Evolutionary conservation across 2,329 filamentous ascomycete species (phyloP), one percentile per base, ranked within the genome.

Genomic region (Botrytis porri): DNA sequence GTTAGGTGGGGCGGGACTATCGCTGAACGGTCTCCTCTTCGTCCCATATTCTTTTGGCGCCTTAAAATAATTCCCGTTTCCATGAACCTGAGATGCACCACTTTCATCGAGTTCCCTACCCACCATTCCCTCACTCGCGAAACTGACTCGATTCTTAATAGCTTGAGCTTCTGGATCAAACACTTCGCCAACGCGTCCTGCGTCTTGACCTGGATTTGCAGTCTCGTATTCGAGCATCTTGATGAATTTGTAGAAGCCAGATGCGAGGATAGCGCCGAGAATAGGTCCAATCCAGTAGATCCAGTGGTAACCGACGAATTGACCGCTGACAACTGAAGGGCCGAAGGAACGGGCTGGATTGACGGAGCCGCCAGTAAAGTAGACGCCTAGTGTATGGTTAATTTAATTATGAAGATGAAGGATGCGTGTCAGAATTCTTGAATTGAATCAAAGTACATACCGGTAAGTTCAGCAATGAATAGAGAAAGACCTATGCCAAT

Each of bases 281-380:
- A 84, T 79, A 1, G 87, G 87, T 0, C 86, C 87, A 6, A 88
- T 74, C 84, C 76, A 77, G 76, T 86, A 86, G 70, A 86, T 85
- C 84, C 85, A 86, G 76, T 86, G 84, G 73, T 85, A 83, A 9
- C 74, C 71, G 39, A 81, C 80, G 74, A 86, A 86, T 5, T 78
- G 78, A 22, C 78, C 79, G 2, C 81, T 82, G 29, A 85, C 81
- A 54, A 85, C 84, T 70, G 81, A 83, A 1, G 85, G 84, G 2
- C 84, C 84, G 74, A 86, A 85, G 60, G 82, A 84, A 63, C 84
- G 82, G 18, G 84, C 83, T 6, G 84, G 84, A 74, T 86, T 86
- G 16, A 86, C 80, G 12, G 82, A 84, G 25, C 83, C 84, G 43
- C 85, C 85, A 8, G 85, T 86, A 70, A 83, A 86, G 75, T 84